Evolutionary conservation across 2,329 filamentous ascomycete species (phyloP).

Genomic region (Monosporascus sp.): DNA sequence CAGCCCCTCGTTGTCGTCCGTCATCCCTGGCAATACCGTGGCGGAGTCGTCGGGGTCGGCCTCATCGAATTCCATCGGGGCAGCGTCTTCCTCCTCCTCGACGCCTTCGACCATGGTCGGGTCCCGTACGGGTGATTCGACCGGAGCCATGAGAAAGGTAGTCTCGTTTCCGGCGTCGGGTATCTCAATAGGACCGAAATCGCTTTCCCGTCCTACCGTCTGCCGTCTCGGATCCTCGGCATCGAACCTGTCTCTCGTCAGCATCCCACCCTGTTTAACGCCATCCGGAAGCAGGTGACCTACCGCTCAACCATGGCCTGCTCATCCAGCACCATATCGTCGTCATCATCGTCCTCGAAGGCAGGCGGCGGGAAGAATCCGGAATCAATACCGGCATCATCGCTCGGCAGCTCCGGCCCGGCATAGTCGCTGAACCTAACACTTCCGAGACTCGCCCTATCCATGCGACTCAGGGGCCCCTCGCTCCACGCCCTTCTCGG

Average conservation of each 20-base stretch:
- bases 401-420: slow-evolving; percentile 30
- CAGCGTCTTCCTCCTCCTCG: slow-evolving; percentile 13
- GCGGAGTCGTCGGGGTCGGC: slow-evolving; percentile 17
- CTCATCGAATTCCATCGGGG: slow-evolving; percentile 12
- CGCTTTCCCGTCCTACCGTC: slow-evolving; percentile 41
- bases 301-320: slow-evolving; percentile 40
- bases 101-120: slow-evolving; percentile 14
- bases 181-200: slow-evolving; percentile 44
- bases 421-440: slow-evolving; percentile 47
- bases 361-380: slow-evolving; percentile 47
- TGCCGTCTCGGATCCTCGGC: slow-evolving; percentile 35
- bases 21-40: slow-evolving; percentile 16
- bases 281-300: background rate
- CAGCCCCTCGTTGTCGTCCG: slow-evolving; percentile 18
- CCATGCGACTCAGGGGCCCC: slow-evolving; percentile 38
- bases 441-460: slow-evolving; percentile 44
- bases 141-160: slow-evolving; percentile 43
- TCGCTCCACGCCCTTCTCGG: slow-evolving; percentile 48
- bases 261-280: background rate
- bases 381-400: slow-evolving; percentile 40
- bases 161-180: slow-evolving; percentile 45
- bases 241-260: slow-evolving; percentile 24
- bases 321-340: slow-evolving; percentile 31
- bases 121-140: slow-evolving; percentile 24
- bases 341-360: slow-evolving; percentile 35